Evolutionary conservation across 352 stramenopile species (phyloP).

Genomic region (Phytopythium kandeliae): DNA sequence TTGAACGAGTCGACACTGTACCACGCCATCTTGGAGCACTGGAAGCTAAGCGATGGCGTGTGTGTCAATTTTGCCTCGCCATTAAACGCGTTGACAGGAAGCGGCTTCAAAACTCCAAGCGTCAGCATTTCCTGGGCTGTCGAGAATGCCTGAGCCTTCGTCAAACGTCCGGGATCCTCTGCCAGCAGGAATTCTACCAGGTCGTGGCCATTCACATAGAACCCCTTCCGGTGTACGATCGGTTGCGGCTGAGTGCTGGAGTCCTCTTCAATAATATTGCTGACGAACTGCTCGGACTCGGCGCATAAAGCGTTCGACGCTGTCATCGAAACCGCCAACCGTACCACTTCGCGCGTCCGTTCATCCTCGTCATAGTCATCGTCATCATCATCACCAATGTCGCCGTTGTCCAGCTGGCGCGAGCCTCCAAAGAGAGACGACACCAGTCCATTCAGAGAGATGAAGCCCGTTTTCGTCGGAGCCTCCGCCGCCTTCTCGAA

Average conservation of each 20-base stretch:
- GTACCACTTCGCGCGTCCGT: conserved; percentile 45
- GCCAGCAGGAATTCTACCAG: conserved; percentile 72
- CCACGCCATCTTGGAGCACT: conserved; percentile 75
- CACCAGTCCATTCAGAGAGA: conserved; percentile 76
- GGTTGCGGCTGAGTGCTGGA: conserved; percentile 14
- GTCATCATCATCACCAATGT: conserved; percentile 14
- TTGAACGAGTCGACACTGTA: conserved; percentile 79
- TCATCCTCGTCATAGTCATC: conserved; percentile 55
- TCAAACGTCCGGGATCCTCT: conserved; percentile 40
- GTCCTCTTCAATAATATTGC: conserved; percentile 26
- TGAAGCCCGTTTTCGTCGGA: conserved; percentile 50
- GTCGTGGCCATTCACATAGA: conserved; percentile 75
- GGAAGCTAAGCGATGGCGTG: conserved; percentile 36
- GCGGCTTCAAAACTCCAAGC: conserved; percentile 51
- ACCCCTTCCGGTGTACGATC: conserved; percentile 42
- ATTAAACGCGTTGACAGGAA: conserved; percentile 4
- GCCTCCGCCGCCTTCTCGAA: conserved; percentile 70
- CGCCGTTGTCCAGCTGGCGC: conserved; percentile 24
- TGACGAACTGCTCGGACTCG: conserved; percentile 57
- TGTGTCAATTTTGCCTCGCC: conserved; percentile 13
- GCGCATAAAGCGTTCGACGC: conserved; percentile 58
- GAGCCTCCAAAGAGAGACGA: conserved; percentile 76
- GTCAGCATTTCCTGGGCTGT: conserved; percentile 76
- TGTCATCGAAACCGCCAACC: conserved; percentile 64
- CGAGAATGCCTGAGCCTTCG: conserved; percentile 55